Conservation (phyloP, 148 eudicot species). For the Camellia sinensis region DNA sequence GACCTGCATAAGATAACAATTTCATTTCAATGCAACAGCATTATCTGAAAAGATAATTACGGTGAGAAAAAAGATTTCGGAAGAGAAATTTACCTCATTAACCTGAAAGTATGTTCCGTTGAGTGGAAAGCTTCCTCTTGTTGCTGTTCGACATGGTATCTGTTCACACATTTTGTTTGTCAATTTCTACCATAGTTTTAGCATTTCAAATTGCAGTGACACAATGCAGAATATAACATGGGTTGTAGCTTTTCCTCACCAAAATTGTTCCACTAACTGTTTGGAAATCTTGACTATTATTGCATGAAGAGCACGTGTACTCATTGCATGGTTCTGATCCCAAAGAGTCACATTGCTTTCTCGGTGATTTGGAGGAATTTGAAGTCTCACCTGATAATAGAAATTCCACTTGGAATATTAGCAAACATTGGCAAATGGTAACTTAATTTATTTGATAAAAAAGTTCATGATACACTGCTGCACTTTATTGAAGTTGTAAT, state of each 20-base stretch:
- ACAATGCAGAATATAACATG: background rate
- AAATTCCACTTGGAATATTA: slow-evolving; percentile 14
- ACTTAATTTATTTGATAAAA: background rate
- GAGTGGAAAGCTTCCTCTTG: slow-evolving; percentile 59
- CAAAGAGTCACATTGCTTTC: slow-evolving; percentile 11
- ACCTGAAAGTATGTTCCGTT: slow-evolving; percentile 83
- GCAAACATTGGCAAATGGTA: background rate
- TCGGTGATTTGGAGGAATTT: slow-evolving; percentile 7
- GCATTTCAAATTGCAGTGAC: background rate
- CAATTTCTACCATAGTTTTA: background rate
- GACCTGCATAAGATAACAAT: slow-evolving; percentile 34
- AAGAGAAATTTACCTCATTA: slow-evolving; percentile 57
- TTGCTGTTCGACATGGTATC: slow-evolving; percentile 72
- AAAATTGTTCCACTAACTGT: slow-evolving; percentile 59
- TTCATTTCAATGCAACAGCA: background rate
- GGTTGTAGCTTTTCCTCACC: slow-evolving; percentile 31
- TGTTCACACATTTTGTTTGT: slow-evolving; percentile 21
- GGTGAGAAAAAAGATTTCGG: background rate
- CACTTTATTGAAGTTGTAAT: background rate
- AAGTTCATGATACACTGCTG: background rate
- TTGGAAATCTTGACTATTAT: slow-evolving; percentile 17
- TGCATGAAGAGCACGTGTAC: slow-evolving; percentile 7
- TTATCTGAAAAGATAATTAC: background rate
- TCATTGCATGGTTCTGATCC: slow-evolving; percentile 10
- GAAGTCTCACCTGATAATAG: slow-evolving; percentile 18